A percentile compares a stretch with the other conserved stretches of the same genome.
phyloP scores from a whole-genome alignment of 345 rosid species.

The Hevea brasiliensis region DNA sequence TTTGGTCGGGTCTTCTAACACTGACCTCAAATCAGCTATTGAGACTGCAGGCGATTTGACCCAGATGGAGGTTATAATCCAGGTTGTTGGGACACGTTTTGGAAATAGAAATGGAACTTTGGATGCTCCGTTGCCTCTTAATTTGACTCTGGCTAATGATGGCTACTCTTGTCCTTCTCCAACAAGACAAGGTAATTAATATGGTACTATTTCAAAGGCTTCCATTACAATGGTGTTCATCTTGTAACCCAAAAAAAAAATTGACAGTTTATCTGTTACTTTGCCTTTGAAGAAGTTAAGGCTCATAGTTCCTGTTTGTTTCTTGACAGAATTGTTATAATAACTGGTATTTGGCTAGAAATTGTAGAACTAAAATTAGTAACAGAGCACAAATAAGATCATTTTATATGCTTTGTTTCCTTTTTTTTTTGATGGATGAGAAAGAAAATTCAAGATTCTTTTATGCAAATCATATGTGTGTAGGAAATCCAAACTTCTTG shows the following conservation, averaged over 20 bases:
- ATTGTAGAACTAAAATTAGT: no score
- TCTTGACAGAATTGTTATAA: no score
- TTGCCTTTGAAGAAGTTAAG: slow-evolving; percentile 2
- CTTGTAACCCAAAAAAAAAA: no score
- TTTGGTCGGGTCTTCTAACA: slow-evolving; percentile 38
- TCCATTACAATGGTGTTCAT: no score
- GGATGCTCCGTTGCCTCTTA: slow-evolving; percentile 40
- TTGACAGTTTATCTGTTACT: neutral
- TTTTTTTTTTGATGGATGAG: no score
- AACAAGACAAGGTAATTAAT: slow-evolving; percentile 1
- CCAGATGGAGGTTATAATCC: slow-evolving; percentile 32
- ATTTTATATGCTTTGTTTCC: no score
- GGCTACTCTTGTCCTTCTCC: slow-evolving; percentile 48
- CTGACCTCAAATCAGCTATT: slow-evolving; percentile 50
- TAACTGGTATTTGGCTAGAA: no score
- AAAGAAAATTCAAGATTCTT: no score
- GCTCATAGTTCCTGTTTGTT: neutral
- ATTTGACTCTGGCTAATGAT: slow-evolving; percentile 35
- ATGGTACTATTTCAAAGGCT: neutral
- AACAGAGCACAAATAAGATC: no score
- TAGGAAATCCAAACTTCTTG: no score
- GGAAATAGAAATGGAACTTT: slow-evolving; percentile 21
- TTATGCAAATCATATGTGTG: no score
- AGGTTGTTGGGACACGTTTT: slow-evolving; percentile 48
- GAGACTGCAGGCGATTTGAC: slow-evolving; percentile 47